Percentiles rank a stretch among this genome's conserved stretches.
These are phyloP conservation scores for Saturnispora hagleri DNA, from an alignment of 805 yeast species.

Conservation along the genomic window DNA sequence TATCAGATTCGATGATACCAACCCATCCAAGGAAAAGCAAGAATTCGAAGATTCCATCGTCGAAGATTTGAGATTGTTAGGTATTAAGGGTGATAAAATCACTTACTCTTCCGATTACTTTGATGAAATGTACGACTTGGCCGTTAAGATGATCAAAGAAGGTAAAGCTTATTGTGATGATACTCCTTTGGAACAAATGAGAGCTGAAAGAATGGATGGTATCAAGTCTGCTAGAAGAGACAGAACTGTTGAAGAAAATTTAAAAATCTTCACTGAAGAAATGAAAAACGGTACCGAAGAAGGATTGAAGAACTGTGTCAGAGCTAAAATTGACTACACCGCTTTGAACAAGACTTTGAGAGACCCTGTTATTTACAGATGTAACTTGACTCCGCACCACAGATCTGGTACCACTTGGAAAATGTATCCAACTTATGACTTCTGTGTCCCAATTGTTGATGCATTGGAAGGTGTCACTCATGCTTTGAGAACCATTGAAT, in stretches of 20 bases:
- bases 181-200: slow-evolving; percentile 89
- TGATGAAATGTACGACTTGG: slow-evolving; percentile 79
- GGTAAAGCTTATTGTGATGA: slow-evolving; percentile 98
- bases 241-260: slow-evolving; percentile 85
- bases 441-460: slow-evolving; percentile 97
- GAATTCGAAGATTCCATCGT: slow-evolving; percentile 92
- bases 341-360: slow-evolving; percentile 91
- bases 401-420: slow-evolving; percentile 92
- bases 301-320: slow-evolving; percentile 85
- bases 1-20: slow-evolving; percentile 96
- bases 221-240: slow-evolving; percentile 87
- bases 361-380: slow-evolving; percentile 97
- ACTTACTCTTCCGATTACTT: slow-evolving; percentile 94
- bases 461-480: slow-evolving; percentile 96
- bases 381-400: slow-evolving; percentile 96
- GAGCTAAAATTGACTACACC: slow-evolving; percentile 93
- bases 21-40: slow-evolving; percentile 91
- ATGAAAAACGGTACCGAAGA: slow-evolving; percentile 92
- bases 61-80: slow-evolving; percentile 84
- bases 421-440: slow-evolving; percentile 96
- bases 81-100: slow-evolving; percentile 82
- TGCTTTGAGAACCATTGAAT: slow-evolving; percentile 95
- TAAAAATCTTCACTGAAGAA: slow-evolving; percentile 75
- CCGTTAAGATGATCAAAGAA: slow-evolving; percentile 80
- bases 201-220: slow-evolving; percentile 98